Evolutionary conservation across 2,329 filamentous ascomycete genomes (phyloP).

Genomic region (Xylariaceae sp.): DNA sequence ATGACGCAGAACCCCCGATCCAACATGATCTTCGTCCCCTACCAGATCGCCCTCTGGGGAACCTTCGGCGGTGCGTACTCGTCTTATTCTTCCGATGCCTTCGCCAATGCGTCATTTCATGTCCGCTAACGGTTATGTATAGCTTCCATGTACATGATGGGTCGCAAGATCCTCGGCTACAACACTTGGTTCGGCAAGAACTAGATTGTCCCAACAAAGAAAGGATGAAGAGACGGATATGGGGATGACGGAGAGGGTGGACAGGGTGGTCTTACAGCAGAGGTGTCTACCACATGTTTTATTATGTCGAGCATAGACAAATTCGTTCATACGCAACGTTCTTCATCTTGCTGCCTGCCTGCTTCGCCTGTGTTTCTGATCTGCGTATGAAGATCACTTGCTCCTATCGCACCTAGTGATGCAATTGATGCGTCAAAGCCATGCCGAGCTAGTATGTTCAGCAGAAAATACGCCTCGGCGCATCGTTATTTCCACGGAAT

Average conservation of each 20-base stretch:
- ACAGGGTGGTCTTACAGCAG: conserved; percentile 3
- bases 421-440: background rate
- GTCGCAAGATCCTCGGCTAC: conserved; percentile 71
- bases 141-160: conserved; percentile 68
- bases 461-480: too few relatives aligned
- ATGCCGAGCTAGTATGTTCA: too few relatives aligned
- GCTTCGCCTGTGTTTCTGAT: conserved; percentile 8
- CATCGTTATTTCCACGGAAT: too few relatives aligned
- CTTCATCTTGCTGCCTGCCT: conserved; percentile 10
- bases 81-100: background rate
- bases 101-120: conserved; percentile 6
- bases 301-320: conserved; percentile 22
- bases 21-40: conserved; percentile 64
- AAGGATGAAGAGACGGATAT: conserved; percentile 12
- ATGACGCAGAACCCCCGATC: conserved; percentile 59
- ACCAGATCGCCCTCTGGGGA: conserved; percentile 63
- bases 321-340: conserved; percentile 18
- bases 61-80: conserved; percentile 59
- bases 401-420: background rate
- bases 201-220: conserved; percentile 32
- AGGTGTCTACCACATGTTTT: conserved; percentile 13
- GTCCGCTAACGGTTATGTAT: conserved; percentile 15
- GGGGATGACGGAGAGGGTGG: background rate
- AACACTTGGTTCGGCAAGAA: conserved; percentile 71
- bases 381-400: too few relatives aligned